Evolutionary conservation across 2,329 filamentous ascomycete species (phyloP), one percentile per base, ranked within the genome.

Genomic region (Meredithiella fracta): DNA sequence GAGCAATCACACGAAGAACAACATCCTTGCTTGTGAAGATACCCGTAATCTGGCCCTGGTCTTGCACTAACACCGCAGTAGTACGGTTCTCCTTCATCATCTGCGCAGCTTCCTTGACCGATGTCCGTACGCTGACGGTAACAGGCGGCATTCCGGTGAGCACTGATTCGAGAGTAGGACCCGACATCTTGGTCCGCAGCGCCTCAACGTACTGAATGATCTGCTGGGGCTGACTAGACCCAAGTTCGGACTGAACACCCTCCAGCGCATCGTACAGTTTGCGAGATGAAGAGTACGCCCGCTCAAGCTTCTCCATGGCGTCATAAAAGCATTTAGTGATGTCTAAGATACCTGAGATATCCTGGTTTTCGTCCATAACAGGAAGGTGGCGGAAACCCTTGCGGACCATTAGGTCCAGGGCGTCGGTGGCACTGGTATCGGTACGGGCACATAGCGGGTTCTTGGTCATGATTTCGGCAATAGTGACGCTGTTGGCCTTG

Each of bases 241-340:
- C 92, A 37, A 98, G 77, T 69, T 98, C 92, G 1, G 91, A 95
- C 71, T 98, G 92, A 2, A 98, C 92, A 68, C 92, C 92, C 71
- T 98, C 92, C 58, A 98, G 73, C 34, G 92, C 92, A 73, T 97
- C 92, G 68, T 98, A 97, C 22, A 98, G 78, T 70, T 96, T 95
- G 63, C 92, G 82, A n/a, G 92, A 98, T 15, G 92, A 97, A 61
- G 88, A 89, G 69, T 98, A 98, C 53, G 92, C 92, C 53, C 92
- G 85, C 74, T 98, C 92, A 59, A 98, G 74, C 75, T 98, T 98
- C 75, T 98, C 92, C 92, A 98, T 98, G 47, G 92, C 92, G 71
- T 98, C 92, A 71, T 98, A 98, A 70, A 98, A 98, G 72, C 92
- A 98, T 72, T 97, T 98, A 57, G 92, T 98, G 64, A 98, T 98